A percentile compares a stretch with the other conserved stretches of the same genome.
Evolutionary conservation across 441 rosid species (phyloP).

Genomic region (Eugenia klotzschiana): DNA sequence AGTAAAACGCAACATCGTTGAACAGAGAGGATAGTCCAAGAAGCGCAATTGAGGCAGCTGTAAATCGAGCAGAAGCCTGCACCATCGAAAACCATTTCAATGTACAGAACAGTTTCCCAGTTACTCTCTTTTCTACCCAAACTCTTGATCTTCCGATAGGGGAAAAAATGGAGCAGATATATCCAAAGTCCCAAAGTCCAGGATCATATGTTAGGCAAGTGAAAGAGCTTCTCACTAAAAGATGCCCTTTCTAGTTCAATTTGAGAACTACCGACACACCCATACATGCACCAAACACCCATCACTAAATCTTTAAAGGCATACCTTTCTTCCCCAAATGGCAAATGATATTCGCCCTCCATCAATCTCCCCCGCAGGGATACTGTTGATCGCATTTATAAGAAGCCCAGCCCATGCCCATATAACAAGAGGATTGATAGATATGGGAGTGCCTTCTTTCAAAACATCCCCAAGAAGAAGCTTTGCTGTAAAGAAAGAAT

Average conservation of each 20-base stretch:
- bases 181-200: not conserved
- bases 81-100: conserved; percentile 2
- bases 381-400: conserved; percentile 84
- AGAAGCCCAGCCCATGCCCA: conserved; percentile 99
- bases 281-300: not conserved
- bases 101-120: not conserved
- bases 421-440: conserved; percentile 73
- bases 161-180: not conserved
- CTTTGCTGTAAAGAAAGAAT: conserved; percentile 34
- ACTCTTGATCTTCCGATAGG: not conserved
- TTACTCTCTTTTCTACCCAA: not conserved
- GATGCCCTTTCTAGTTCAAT: not conserved
- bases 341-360: conserved; percentile 76
- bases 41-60: conserved; percentile 44
- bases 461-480: conserved; percentile 57
- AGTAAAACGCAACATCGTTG: conserved; percentile 78
- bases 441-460: conserved; percentile 63
- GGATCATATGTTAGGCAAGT: not conserved
- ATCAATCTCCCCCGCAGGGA: conserved; percentile 88
- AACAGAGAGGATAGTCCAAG: conserved; percentile 67
- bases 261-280: not conserved
- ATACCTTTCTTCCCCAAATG: conserved; percentile 92
- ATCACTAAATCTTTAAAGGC: not conserved
- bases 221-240: not conserved
- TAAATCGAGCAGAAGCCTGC: conserved; percentile 63